Evolutionary conservation across 768 basidiomycete species (phyloP), one percentile per base, ranked within the genome.

Genomic region (Trichaptum fuscoviolaceum): DNA sequence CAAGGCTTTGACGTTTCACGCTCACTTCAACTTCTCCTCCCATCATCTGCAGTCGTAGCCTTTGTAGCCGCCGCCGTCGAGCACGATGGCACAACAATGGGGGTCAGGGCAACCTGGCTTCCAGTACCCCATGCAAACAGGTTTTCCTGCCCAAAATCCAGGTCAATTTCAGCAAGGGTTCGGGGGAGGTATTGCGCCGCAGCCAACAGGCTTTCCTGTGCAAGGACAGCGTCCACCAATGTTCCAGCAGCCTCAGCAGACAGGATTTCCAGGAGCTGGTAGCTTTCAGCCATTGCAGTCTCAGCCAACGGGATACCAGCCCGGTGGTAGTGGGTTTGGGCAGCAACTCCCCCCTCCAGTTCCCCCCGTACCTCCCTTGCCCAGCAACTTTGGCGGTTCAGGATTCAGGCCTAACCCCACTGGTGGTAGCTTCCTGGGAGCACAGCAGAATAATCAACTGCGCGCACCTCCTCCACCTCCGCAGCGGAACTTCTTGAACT

Each of bases 111-210:
- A 87, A 75, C 84, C 83, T 25, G 85, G 86, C 36, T 88, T 80
- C 72, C 90, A 92, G 77, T 88, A 90, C 73, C 87, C 91, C 35
- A 79, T 88, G 75, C 90, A 90, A 70, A 90, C 91, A 2, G 91
- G 89, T 17, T 88, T 84, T 75, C 83, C 79, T 67, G 73, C 72
- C 63, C 69, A 70, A 65, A 81, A 80, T 67, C 77, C 74, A 24
- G 66, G 66, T 26, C 80, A 80, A 68, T 77, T 77, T 66, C 82
- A 82, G 70, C 82, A 80, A 68, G 74, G 73, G 65, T 74, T 78
- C 25, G 76, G 74, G 65, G 80, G 78, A 34, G 80, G 79, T 27
- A 74, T 91, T 63, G 78, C 81, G 30, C 81, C 87, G 12, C 92
- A 93, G 78, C 84, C 80, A 57, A 90, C 91, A 24, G 89, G 81